These are phyloP conservation scores for Xylariaceae sp. DNA, from an alignment of 2,329 filamentous ascomycete species.

Conservation along the genomic window DNA sequence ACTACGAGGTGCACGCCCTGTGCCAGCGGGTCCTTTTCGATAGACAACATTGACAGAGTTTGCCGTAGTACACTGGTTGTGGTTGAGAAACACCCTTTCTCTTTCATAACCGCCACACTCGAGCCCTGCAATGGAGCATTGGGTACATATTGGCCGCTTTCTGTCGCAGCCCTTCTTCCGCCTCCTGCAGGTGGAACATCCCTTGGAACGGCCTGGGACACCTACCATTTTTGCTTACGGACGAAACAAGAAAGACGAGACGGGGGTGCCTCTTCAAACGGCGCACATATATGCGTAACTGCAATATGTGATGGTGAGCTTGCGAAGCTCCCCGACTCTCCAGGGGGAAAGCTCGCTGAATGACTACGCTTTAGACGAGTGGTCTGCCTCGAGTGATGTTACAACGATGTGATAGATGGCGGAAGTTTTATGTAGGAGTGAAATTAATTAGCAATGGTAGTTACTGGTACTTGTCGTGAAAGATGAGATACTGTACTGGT, in stretches of 20 bases:
- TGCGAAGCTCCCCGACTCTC: too few species aligned
- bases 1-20: not conserved
- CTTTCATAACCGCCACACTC: constrained; percentile 30
- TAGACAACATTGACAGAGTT: constrained; percentile 18
- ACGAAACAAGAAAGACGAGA: not conserved
- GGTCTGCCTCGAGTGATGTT: too few species aligned
- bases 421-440: too few species aligned
- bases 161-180: constrained; percentile 31
- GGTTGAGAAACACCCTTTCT: constrained; percentile 26
- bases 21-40: constrained; percentile 2
- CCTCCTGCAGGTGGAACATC: constrained; percentile 27
- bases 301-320: too few species aligned
- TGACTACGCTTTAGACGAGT: too few species aligned
- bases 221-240: constrained; percentile 24
- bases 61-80: constrained; percentile 22
- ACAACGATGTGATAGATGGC: too few species aligned
- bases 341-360: too few species aligned
- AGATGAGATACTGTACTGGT: too few species aligned
- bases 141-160: constrained; percentile 21
- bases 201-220: constrained; percentile 31
- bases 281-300: not conserved
- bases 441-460: too few species aligned
- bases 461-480: too few species aligned
- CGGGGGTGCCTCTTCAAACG: not conserved
- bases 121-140: constrained; percentile 23